Evolutionary conservation across 2,329 filamentous ascomycete genomes (phyloP).

Genomic region (Aspergillus proliferans): DNA sequence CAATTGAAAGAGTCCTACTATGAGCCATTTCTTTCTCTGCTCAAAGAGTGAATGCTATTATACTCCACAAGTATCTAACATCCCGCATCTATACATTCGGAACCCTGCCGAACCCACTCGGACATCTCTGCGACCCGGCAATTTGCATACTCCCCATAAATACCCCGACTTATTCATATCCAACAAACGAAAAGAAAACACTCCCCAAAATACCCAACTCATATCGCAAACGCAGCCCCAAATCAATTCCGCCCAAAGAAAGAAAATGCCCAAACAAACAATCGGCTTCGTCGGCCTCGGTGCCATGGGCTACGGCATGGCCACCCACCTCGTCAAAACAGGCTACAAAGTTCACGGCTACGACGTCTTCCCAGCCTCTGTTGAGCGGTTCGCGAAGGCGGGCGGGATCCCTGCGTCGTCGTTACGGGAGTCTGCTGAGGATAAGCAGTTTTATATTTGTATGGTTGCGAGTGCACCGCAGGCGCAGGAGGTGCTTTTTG

Average conservation of each 20-base stretch:
- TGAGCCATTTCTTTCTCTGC: too few species aligned
- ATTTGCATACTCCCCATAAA: background rate
- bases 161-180: too few species aligned
- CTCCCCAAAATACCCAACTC: background rate
- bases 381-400: conserved; percentile 58
- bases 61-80: too few species aligned
- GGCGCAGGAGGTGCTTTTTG: conserved; percentile 60
- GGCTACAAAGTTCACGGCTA: conserved; percentile 65
- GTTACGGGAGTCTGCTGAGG: conserved; percentile 55
- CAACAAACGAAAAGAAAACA: background rate
- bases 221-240: background rate
- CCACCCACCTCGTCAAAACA: conserved; percentile 62
- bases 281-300: conserved; percentile 69
- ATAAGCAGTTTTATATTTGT: conserved; percentile 58
- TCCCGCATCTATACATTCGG: too few species aligned
- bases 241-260: background rate
- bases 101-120: too few species aligned
- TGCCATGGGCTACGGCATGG: conserved; percentile 79
- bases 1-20: too few species aligned
- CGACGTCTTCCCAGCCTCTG: conserved; percentile 62
- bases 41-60: too few species aligned
- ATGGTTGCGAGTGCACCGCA: conserved; percentile 72
- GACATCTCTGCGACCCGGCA: background rate
- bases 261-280: conserved; percentile 40
- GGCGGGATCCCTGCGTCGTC: conserved; percentile 57